Percentiles rank a stretch among this genome's conserved stretches.
These are phyloP conservation scores for Barbarea vulgaris DNA, from an alignment of 345 rosid species.

Conservation along the genomic window DNA sequence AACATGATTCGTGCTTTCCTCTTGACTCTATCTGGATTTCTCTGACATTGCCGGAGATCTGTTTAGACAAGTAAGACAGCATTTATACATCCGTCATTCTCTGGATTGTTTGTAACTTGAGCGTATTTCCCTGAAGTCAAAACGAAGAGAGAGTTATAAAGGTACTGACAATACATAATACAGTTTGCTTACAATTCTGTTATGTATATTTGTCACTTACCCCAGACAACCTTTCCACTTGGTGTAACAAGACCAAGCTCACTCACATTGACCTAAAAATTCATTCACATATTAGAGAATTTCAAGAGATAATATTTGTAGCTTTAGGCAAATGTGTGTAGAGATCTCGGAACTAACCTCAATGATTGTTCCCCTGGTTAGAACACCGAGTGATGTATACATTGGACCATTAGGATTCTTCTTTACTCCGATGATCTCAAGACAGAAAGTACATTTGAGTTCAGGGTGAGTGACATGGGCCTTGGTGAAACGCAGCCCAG, in stretches of 20 bases:
- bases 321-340: no score
- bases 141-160: background rate
- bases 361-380: slow-evolving; percentile 88
- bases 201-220: slow-evolving; percentile 45
- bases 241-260: slow-evolving; percentile 96
- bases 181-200: background rate
- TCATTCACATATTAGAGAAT: background rate
- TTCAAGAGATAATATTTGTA: no score
- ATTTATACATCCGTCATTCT: slow-evolving; percentile 87
- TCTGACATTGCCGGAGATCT: slow-evolving; percentile 2
- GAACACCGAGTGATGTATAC: slow-evolving; percentile 88
- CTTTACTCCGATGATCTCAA: slow-evolving; percentile 83
- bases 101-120: slow-evolving; percentile 95
- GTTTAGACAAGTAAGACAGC: slow-evolving; percentile 80
- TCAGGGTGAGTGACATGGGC: slow-evolving; percentile 96
- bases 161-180: background rate
- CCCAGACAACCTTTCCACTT: slow-evolving; percentile 92
- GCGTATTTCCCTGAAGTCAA: slow-evolving; percentile 81
- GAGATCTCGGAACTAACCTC: slow-evolving; percentile 52
- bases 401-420: slow-evolving; percentile 95
- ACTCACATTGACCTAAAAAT: slow-evolving; percentile 84
- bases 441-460: slow-evolving; percentile 82
- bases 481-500: slow-evolving; percentile 87
- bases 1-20: slow-evolving; percentile 6
- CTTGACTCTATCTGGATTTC: background rate